phyloP scores from a whole-genome alignment of 2,329 filamentous ascomycete genomes.

The Verticillium tricorpus region DNA sequence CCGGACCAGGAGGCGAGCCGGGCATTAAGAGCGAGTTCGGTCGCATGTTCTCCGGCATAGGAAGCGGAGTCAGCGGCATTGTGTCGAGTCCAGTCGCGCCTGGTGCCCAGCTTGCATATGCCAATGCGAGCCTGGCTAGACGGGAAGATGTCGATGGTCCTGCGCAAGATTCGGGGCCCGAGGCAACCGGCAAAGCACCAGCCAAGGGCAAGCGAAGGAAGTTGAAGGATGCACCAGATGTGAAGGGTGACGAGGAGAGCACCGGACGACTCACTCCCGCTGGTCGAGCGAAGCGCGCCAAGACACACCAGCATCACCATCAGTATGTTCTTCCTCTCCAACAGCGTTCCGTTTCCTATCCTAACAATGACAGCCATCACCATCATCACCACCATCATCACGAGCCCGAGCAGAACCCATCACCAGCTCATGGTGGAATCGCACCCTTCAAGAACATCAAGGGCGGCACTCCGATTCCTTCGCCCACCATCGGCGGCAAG shows the following conservation, averaged over 20 bases:
- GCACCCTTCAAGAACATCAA: slow-evolving; percentile 48
- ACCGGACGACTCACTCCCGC: slow-evolving; percentile 58
- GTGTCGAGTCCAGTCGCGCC: slow-evolving; percentile 46
- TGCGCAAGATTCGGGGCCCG: slow-evolving; percentile 40
- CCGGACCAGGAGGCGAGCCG: slow-evolving; percentile 75
- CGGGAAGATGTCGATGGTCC: slow-evolving; percentile 48
- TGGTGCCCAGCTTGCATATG: slow-evolving; percentile 40
- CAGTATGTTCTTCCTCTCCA: slow-evolving; percentile 47
- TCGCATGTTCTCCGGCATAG: slow-evolving; percentile 93
- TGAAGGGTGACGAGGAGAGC: slow-evolving; percentile 60
- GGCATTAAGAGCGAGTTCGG: slow-evolving; percentile 94
- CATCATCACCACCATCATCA: slow-evolving; percentile 62
- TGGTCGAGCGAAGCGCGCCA: slow-evolving; percentile 59
- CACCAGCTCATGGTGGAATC: slow-evolving; percentile 34
- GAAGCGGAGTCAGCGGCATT: slow-evolving; percentile 47
- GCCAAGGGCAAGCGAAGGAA: slow-evolving; percentile 61
- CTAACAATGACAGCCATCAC: slow-evolving; percentile 23
- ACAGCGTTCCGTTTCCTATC: background rate
- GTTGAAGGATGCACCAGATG: slow-evolving; percentile 67
- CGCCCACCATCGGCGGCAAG: slow-evolving; percentile 30
- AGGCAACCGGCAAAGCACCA: slow-evolving; percentile 30
- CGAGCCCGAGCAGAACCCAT: slow-evolving; percentile 38
- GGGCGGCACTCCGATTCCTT: slow-evolving; percentile 37
- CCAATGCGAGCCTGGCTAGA: slow-evolving; percentile 37
- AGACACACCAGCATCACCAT: slow-evolving; percentile 55